These are phyloP conservation scores for Trametes sanguinea DNA, from an alignment of 768 basidiomycete genomes.

Conservation along the genomic window DNA sequence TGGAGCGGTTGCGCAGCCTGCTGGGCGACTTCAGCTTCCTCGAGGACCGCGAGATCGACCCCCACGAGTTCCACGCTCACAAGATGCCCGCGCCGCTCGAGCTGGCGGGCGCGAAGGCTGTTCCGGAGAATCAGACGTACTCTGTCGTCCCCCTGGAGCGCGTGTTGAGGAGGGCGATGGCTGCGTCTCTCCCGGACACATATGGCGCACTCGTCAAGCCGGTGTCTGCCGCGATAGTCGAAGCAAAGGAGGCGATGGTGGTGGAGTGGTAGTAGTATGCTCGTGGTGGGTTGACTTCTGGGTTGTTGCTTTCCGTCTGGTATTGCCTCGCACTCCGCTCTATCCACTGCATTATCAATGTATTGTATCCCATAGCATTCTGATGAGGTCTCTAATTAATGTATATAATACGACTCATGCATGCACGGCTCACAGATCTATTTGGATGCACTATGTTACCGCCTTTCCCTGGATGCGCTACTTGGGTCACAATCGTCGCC, in stretches of 20 bases:
- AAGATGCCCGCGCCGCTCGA: constrained; percentile 17
- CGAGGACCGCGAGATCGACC: neutral
- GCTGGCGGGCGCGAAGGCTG: neutral
- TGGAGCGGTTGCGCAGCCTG: neutral
- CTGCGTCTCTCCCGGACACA: neutral
- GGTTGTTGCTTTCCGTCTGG: neutral
- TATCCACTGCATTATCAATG: neutral
- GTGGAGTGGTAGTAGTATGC: neutral
- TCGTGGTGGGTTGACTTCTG: neutral
- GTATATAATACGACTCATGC: too few relatives aligned
- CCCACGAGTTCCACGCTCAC: neutral
- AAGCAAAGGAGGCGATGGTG: constrained; percentile 18
- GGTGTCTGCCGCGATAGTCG: constrained; percentile 11
- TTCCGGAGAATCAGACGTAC: neutral
- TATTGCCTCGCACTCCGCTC: neutral
- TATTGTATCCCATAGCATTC: constrained; percentile 3
- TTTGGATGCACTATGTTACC: too few relatives aligned
- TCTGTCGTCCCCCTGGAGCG: constrained; percentile 19
- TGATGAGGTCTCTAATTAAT: neutral
- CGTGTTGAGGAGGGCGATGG: constrained; percentile 20
- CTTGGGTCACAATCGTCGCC: too few relatives aligned
- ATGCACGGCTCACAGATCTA: too few relatives aligned
- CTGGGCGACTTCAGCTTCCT: neutral
- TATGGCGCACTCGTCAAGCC: neutral
- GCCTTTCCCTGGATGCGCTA: too few relatives aligned